These are phyloP conservation scores for Suillus paluster DNA, from an alignment of 768 basidiomycete species.

Conservation along the genomic window DNA sequence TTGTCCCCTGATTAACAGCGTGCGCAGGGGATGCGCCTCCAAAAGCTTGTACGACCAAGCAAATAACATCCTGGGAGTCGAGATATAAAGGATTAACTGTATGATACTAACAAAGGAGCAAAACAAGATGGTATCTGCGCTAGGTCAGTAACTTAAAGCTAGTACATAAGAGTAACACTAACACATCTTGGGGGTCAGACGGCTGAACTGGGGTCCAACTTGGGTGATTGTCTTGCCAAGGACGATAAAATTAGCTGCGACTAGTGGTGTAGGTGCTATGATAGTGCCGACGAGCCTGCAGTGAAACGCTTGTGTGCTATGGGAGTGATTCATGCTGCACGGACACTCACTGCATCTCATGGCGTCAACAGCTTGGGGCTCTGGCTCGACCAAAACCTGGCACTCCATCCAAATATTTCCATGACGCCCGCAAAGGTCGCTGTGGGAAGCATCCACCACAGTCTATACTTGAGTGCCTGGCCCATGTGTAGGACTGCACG, in stretches of 20 bases:
- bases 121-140: constrained; percentile 16
- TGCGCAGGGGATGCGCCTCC: constrained; percentile 52
- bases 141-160: background rate
- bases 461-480: constrained; percentile 47
- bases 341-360: constrained; percentile 46
- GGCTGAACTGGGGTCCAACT: constrained; percentile 54
- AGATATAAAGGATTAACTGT: background rate
- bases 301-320: background rate
- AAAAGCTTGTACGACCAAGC: constrained; percentile 43
- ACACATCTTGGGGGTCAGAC: constrained; percentile 42
- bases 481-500: constrained; percentile 52
- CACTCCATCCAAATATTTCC: constrained; percentile 62
- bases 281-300: constrained; percentile 45
- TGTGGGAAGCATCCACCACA: constrained; percentile 60
- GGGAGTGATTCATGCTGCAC: too few relatives aligned
- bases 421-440: constrained; percentile 48
- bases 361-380: constrained; percentile 26
- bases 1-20: constrained; percentile 29
- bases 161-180: constrained; percentile 2
- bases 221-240: constrained; percentile 49
- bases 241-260: constrained; percentile 61
- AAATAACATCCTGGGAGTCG: constrained; percentile 36
- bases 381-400: constrained; percentile 53
- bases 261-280: constrained; percentile 57
- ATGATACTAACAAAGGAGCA: constrained; percentile 14